A percentile compares a stretch with the other conserved stretches of the same genome.
phyloP scores from a whole-genome alignment of 257 asterid species.

The Solanum paucissectum region DNA sequence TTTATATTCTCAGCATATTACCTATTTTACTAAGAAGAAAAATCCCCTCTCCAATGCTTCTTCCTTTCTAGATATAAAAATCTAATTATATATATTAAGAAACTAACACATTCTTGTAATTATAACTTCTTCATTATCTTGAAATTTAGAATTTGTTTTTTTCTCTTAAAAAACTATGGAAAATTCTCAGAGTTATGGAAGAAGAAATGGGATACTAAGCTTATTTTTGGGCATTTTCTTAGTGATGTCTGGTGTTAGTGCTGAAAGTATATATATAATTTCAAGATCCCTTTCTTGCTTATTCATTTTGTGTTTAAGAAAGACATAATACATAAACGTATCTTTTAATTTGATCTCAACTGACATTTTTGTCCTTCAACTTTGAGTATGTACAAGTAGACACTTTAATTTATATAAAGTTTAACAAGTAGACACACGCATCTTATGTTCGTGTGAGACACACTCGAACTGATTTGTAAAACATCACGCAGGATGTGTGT shows the following conservation, averaged over 20 bases:
- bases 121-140: neutral
- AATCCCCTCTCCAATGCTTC: neutral
- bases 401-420: neutral
- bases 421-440: neutral
- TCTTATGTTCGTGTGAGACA: neutral
- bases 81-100: neutral
- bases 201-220: neutral
- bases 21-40: constrained; percentile 6
- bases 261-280: constrained; percentile 24
- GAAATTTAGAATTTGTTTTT: neutral
- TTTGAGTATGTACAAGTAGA: neutral
- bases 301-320: neutral
- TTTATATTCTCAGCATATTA: constrained; percentile 20
- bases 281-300: neutral
- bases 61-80: neutral
- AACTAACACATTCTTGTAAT: neutral
- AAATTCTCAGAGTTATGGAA: neutral
- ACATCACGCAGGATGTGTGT: neutral
- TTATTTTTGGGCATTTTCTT: constrained; percentile 7
- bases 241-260: constrained; percentile 12
- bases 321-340: neutral
- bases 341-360: rapidly evolving
- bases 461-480: neutral
- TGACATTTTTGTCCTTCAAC: neutral
- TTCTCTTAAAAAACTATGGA: neutral